Evolutionary conservation across 2,329 filamentous ascomycete species (phyloP), one percentile per base, ranked within the genome.

Genomic region (Bipolaris bicolor): DNA sequence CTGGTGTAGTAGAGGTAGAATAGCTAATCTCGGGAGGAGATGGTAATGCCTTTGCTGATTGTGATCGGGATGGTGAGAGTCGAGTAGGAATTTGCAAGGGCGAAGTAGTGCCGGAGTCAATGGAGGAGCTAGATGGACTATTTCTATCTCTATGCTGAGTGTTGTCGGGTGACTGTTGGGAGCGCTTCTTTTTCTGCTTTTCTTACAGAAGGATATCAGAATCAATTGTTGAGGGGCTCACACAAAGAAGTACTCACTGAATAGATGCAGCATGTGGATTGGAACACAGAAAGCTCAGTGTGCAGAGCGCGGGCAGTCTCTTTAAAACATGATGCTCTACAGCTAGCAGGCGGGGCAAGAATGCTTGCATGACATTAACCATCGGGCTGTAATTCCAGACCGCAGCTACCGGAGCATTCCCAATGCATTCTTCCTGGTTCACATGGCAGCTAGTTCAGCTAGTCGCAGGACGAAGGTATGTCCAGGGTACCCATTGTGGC

Each of bases 221-320:
- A 39, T 41, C 16, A 15, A 16, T 11, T 13, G 6, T 6, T 11
- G 43, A 37, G 16, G 31, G 22, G 29, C 29, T 31, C 9, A 15
- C 3, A 33, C 13, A 6, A 20, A 10, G 11, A 37, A 18, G 10
- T 29, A 57, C 64, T 36, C 7, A 67, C 66, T 62, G 40, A 68
- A 61, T 45, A 68, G 57, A 40, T 63, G 60, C 58, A 66, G 61
- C 64, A 68, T 68, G 46, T 66, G 64, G 64, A 57, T 56, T 20
- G 22, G 10, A 33, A 54, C 22, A 41, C 51, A 41, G 15, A 36
- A 45, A 34, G 43, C 51, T 46, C 47, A 18, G 22, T 41, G 43
- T 11, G 20, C 49, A 36, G 45, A 40, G 41, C 29, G 55, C 51
- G 34, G 45, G 16, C 11, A 22, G 31, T 57, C 50, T 29, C 43